Base-by-base conservation (phyloP, 2,329 filamentous ascomycete genomes). In the Sporothrix sp. region DNA sequence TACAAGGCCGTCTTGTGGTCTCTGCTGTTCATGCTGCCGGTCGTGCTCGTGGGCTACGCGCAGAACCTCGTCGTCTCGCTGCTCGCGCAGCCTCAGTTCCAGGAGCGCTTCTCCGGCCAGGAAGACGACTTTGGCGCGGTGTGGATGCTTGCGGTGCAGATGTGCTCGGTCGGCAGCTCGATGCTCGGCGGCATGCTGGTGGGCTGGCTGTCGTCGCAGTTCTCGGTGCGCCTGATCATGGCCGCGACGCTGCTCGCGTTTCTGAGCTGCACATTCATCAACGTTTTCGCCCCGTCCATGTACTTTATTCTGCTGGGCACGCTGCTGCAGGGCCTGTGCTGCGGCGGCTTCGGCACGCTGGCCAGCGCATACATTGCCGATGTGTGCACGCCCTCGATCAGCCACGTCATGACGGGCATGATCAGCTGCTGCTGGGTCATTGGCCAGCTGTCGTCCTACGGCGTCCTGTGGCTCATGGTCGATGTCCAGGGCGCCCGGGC, bases 61-160 rank as follows among this genome's bases (percentile, higher is more conserved):
- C 59, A 57, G 11, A 52, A 46, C 14, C 52, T 61, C 6, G 33
- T 54, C 10, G 54, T 59, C 1, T 59, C 58, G 9, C 56, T 60
- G 14, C 53, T 60, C 7, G 55, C 57, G 0, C 58, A 59, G 40
- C 57, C 58, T 2, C 56, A 60, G 23, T 62, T 60, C 36, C 51
- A 59, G 30, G 52, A 38, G 6, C 51, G 58, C 21, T 66, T 62
- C 37, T 64, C 63, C 2, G 52, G 35, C 14, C 37, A 53, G 8
- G 42, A 47, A 5, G 42, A 45, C 11, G 53, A 56, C 43, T 57
- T 57, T 20, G 28, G 48, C 2, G 54, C 56, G 3, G 44, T 35
- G 4, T 58, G 54, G 57, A 56, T 58, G 56, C 45, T 57, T 10
- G 57, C 50, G 1, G 52, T 57, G 14, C 57, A 58, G 37, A 52